Evolutionary conservation across 2,329 filamentous ascomycete species (phyloP).

Genomic region (Chaetomiaceae sp.): DNA sequence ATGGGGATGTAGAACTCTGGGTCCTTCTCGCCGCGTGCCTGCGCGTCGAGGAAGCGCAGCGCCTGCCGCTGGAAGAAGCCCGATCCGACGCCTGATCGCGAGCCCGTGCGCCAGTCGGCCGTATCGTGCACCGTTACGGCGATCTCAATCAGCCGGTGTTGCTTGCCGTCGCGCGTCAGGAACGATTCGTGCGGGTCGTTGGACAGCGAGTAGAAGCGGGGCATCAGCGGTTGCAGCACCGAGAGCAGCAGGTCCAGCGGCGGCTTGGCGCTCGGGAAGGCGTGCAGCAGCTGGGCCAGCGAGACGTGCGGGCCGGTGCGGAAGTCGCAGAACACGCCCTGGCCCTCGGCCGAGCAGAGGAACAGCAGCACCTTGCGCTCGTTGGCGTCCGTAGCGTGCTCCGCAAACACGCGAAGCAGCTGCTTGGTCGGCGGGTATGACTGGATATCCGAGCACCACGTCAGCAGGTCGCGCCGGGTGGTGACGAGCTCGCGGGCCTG

Average conservation of each 20-base stretch:
- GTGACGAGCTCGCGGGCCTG: constrained; percentile 78
- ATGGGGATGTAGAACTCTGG: constrained; percentile 77
- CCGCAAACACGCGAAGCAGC: constrained; percentile 76
- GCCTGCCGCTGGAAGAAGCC: constrained; percentile 91
- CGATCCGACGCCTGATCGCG: constrained; percentile 78
- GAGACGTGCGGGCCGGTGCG: constrained; percentile 84
- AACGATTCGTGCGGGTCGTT: constrained; percentile 84
- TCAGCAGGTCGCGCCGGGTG: constrained; percentile 84
- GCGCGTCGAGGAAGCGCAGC: constrained; percentile 60
- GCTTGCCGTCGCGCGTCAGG: constrained; percentile 59
- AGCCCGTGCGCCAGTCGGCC: constrained; percentile 66
- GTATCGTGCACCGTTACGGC: constrained; percentile 94
- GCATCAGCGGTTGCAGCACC: constrained; percentile 83
- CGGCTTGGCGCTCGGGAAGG: constrained; percentile 87
- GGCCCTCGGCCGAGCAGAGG: constrained; percentile 82
- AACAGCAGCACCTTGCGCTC: constrained; percentile 87
- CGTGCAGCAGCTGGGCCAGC: constrained; percentile 76
- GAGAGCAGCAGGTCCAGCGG: constrained; percentile 77
- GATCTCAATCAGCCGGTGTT: constrained; percentile 81
- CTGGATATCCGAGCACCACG: constrained; percentile 92
- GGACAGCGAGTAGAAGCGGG: constrained; percentile 94
- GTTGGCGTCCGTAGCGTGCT: constrained; percentile 70
- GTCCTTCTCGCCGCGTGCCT: constrained; percentile 50
- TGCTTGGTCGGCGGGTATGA: constrained; percentile 87
- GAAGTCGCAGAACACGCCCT: constrained; percentile 89